Percentiles rank a stretch among this genome's conserved stretches.
Conservation (phyloP, 2,329 filamentous ascomycete species). For the Scedosporium boydii region DNA sequence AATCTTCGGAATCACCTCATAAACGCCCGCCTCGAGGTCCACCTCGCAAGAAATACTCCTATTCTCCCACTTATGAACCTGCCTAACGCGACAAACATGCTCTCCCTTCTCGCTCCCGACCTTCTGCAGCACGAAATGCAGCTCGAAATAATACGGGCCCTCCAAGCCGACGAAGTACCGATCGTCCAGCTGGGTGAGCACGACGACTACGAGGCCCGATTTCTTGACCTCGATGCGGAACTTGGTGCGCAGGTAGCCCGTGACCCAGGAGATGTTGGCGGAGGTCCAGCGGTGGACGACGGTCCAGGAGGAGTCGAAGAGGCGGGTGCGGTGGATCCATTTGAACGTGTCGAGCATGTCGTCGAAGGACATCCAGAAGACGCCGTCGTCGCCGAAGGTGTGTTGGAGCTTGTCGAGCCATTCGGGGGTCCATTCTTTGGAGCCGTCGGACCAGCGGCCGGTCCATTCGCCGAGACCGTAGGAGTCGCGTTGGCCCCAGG, state of each 20-base stretch:
- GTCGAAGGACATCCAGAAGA: slow-evolving; percentile 35
- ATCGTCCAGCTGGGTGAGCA: slow-evolving; percentile 34
- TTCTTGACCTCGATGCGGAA: slow-evolving; percentile 32
- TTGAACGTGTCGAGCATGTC: slow-evolving; percentile 35
- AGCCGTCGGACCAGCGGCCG: slow-evolving; percentile 65
- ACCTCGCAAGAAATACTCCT: slow-evolving; percentile 64
- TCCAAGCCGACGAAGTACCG: slow-evolving; percentile 35
- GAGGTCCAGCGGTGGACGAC: slow-evolving; percentile 34
- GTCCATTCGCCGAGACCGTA: slow-evolving; percentile 50
- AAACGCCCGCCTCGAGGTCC: slow-evolving; percentile 57
- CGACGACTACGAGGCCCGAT: slow-evolving; percentile 30
- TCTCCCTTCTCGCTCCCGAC: slow-evolving; percentile 15
- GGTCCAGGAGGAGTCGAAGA: slow-evolving; percentile 36
- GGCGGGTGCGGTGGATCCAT: slow-evolving; percentile 33
- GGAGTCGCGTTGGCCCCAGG: slow-evolving; percentile 51
- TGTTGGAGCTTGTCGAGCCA: slow-evolving; percentile 60
- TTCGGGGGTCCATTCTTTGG: slow-evolving; percentile 63
- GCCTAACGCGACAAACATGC: slow-evolving; percentile 23
- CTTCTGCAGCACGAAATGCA: slow-evolving; percentile 34
- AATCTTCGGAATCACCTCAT: slow-evolving; percentile 61
- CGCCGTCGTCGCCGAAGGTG: slow-evolving; percentile 59
- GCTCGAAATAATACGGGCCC: slow-evolving; percentile 31
- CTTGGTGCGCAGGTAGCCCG: slow-evolving; percentile 33
- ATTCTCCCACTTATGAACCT: slow-evolving; percentile 32
- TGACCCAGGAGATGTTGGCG: slow-evolving; percentile 32